Base-by-base conservation (phyloP, 345 rosid species). In the Cardamine chenopodiifolia region DNA sequence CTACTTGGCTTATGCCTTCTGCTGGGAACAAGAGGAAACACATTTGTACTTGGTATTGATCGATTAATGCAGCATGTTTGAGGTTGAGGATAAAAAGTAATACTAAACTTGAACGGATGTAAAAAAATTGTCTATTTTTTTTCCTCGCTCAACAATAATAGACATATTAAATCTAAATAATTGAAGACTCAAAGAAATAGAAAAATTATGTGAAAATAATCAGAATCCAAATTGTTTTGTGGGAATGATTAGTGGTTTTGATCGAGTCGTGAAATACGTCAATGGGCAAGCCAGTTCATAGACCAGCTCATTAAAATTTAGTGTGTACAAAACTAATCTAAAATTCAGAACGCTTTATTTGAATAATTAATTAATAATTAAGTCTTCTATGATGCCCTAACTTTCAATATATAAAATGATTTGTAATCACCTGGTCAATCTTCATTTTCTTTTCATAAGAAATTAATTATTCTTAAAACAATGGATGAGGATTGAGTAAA, bases 231-330 rank as follows among this genome's bases (percentile, higher is more conserved):
- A 45, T 14, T 26, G 64, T 7, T 12, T 28, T 14, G 18, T 34
- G 50, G 50, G 11, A 68, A 54, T 70, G 37, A 70, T 55, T 62
- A 45, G 26, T 45, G 65, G 35, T 34, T 76, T 55, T 76, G 66
- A 63, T 62, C 32, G 65, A 70, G 80, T 56, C 71, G 32, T 75
- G 57, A 61, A 68, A 65, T 52, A 68, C 70, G 57, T 69, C 65
- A 68, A 62, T 69, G 70, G 25, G 54, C 11, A 62, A 64, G 76
- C 76, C 76, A 64, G 80, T 70, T 71, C 76, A 77, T 44, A 64
- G n/a, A 63, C 53, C 76, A 77, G 76, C 80, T 77, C 75, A 77
- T 50, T 44, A 37, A 77, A 40, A 18, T 18, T 63, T 64, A 56
- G 71, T 70, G 22, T 56, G 35, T 12, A 47, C 17, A 50, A 53